These are phyloP conservation scores for Rhizopogon roseolus DNA, from an alignment of 768 basidiomycete genomes.

Conservation along the genomic window DNA sequence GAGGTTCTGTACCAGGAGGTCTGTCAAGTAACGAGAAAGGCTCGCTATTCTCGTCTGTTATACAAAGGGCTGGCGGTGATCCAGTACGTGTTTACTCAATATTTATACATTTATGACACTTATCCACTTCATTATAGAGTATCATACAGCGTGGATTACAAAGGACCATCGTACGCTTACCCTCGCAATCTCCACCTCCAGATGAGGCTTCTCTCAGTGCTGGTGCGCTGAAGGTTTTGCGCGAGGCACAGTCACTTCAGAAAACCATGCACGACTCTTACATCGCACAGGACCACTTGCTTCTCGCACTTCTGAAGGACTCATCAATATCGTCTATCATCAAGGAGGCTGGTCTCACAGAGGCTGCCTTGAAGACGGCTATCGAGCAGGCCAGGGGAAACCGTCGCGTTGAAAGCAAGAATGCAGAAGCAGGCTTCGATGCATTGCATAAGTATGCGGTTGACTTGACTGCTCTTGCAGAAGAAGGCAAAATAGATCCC, in stretches of 20 bases:
- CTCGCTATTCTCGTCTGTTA: slow-evolving; percentile 72
- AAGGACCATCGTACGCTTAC: slow-evolving; percentile 74
- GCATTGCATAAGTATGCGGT: slow-evolving; percentile 86
- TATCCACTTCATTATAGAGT: slow-evolving; percentile 28
- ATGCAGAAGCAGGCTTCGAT: slow-evolving; percentile 90
- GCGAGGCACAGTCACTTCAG: slow-evolving; percentile 71
- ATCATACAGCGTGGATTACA: slow-evolving; percentile 68
- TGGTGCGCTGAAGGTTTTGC: slow-evolving; percentile 55
- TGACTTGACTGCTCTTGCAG: slow-evolving; percentile 82
- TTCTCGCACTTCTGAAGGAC: slow-evolving; percentile 82
- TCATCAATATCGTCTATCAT: slow-evolving; percentile 58
- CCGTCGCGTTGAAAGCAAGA: slow-evolving; percentile 77
- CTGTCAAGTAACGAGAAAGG: slow-evolving; percentile 23
- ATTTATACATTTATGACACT: background rate
- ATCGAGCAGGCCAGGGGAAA: slow-evolving; percentile 81
- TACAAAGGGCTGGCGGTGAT: slow-evolving; percentile 83
- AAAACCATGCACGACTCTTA: slow-evolving; percentile 88
- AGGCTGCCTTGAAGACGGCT: slow-evolving; percentile 67
- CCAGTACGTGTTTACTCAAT: slow-evolving; percentile 43
- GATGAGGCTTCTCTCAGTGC: slow-evolving; percentile 68
- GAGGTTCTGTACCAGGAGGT: slow-evolving; percentile 30
- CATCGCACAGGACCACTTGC: slow-evolving; percentile 89
- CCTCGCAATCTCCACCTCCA: slow-evolving; percentile 81
- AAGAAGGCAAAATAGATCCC: slow-evolving; percentile 93
- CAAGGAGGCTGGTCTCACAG: slow-evolving; percentile 73